Evolutionary conservation across 306 rosid species (phyloP).

Genomic region (Pachyrhizus erosus): DNA sequence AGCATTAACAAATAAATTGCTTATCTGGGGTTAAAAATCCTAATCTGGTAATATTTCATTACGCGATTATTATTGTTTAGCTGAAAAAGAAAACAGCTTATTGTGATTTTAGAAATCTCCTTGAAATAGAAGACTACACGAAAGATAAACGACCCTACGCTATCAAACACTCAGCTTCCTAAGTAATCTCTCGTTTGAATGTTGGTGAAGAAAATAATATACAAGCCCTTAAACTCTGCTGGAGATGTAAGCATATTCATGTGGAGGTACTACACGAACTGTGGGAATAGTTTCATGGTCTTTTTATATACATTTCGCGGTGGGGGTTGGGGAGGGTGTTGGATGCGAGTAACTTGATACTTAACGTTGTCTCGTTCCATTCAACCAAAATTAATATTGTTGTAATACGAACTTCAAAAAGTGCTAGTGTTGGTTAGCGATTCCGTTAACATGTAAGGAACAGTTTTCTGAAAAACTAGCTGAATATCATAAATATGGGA

Average conservation of each 20-base stretch:
- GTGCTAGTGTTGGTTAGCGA: not conserved
- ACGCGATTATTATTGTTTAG: not conserved
- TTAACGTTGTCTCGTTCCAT: not conserved
- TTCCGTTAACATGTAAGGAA: not conserved
- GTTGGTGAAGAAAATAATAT: constrained; percentile 81
- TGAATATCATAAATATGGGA: not conserved
- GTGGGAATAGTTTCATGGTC: not conserved
- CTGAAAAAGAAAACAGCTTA: not conserved
- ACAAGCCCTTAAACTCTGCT: constrained; percentile 80
- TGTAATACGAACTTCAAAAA: not conserved
- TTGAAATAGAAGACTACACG: constrained; percentile 73
- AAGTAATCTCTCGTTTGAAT: constrained; percentile 76
- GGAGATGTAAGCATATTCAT: constrained; percentile 76
- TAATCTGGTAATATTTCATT: not conserved
- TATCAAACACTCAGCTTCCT: constrained; percentile 72
- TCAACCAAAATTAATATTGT: not conserved
- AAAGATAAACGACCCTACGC: constrained; percentile 76
- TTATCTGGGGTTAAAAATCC: not conserved
- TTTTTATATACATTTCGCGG: not conserved
- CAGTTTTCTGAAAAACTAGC: not conserved
- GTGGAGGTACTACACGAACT: constrained; percentile 60
- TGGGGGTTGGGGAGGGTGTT: too few species aligned
- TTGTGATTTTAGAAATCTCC: constrained; percentile 52
- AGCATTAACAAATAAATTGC: not conserved
- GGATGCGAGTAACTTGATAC: constrained; percentile 5